A percentile compares a stretch with the other conserved stretches of the same genome.
Conservation (phyloP, 2,329 filamentous ascomycete genomes). For the Fusarium nurragi region DNA sequence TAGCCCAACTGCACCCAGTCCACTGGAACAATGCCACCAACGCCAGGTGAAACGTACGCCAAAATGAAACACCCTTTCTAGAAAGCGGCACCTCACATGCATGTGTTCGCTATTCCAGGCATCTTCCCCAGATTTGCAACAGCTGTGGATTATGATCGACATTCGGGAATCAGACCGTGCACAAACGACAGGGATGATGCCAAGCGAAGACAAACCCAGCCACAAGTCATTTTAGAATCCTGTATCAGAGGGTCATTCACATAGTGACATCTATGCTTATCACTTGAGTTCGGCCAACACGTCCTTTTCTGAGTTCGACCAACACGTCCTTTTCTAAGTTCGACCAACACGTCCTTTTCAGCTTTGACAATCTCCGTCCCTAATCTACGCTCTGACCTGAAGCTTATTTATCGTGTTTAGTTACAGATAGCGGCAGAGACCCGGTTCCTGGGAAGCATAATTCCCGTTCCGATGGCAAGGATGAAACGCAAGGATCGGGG, state of each 20-base stretch:
- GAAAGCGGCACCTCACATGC: neutral
- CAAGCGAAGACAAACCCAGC: neutral
- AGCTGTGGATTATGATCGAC: neutral
- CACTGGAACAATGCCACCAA: neutral
- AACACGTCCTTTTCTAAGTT: too few relatives aligned
- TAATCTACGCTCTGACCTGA: neutral
- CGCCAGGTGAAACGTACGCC: neutral
- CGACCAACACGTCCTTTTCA: neutral
- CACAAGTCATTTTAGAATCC: neutral
- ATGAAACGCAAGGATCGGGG: neutral
- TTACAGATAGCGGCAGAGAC: neutral
- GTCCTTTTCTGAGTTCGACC: too few relatives aligned
- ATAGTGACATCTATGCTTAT: neutral
- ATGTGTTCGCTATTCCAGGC: neutral
- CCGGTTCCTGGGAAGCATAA: neutral
- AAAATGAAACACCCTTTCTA: neutral
- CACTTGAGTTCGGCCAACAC: too few relatives aligned
- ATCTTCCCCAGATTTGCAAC: constrained; percentile 9
- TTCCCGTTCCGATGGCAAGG: too few relatives aligned
- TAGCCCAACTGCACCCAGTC: neutral
- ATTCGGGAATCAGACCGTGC: neutral
- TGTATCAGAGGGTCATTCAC: neutral
- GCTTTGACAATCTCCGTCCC: neutral
- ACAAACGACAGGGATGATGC: neutral
- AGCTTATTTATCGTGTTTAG: neutral